Evolutionary conservation across 768 basidiomycete genomes (phyloP).

Genomic region (Podaxis sp.): DNA sequence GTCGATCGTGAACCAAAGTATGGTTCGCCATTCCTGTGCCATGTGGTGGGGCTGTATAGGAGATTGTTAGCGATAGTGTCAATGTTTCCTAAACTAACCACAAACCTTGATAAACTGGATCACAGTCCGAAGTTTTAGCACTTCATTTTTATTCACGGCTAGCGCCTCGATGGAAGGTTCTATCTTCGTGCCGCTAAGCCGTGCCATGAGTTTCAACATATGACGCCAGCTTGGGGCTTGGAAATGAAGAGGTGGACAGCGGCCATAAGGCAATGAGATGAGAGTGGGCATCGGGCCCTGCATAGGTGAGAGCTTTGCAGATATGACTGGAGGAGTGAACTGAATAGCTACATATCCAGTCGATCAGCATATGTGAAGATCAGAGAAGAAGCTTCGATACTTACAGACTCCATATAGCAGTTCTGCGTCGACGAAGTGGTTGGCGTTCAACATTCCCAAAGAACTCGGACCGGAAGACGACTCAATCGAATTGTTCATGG

Average conservation of each 20-base stretch:
- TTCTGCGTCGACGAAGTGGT: constrained; percentile 58
- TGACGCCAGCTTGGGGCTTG: constrained; percentile 76
- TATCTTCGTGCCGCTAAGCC: constrained; percentile 65
- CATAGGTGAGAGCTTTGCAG: constrained; percentile 46
- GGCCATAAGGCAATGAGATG: constrained; percentile 71
- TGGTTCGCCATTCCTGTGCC: constrained; percentile 66
- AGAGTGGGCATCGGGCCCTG: constrained; percentile 62
- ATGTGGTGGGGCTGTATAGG: constrained; percentile 52
- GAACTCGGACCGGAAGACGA: background rate
- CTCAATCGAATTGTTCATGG: background rate
- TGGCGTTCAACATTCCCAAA: constrained; percentile 31
- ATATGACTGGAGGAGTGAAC: constrained; percentile 59
- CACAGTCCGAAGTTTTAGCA: constrained; percentile 66
- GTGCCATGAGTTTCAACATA: constrained; percentile 72
- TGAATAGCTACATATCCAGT: constrained; percentile 55
- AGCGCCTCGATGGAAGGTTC: constrained; percentile 72
- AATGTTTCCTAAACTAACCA: background rate
- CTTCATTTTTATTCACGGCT: constrained; percentile 49
- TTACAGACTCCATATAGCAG: constrained; percentile 62
- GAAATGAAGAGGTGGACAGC: constrained; percentile 66
- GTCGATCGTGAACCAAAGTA: constrained; percentile 80
- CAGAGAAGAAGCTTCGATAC: constrained; percentile 30
- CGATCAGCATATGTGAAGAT: background rate
- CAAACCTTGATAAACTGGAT: constrained; percentile 76
- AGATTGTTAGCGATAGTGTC: background rate